Evolutionary conservation across 2,329 filamentous ascomycete species (phyloP), one percentile per base, ranked within the genome.

Genomic region (Chrysoporthe deuterocubensis): DNA sequence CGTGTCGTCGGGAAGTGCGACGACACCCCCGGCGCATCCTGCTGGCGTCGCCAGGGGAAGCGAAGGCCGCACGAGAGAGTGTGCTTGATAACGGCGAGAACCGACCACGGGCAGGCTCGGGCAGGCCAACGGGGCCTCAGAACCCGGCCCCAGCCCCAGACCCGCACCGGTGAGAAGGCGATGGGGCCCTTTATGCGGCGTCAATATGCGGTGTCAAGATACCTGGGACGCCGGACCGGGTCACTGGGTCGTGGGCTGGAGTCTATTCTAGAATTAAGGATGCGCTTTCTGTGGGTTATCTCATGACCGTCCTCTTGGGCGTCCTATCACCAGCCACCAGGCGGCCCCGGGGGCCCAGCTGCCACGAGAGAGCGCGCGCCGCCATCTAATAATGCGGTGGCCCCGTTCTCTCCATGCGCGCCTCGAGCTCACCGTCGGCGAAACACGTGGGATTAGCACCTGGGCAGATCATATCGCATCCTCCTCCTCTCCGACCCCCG

Each of bases 141-240:
- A 54, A n/a, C 14, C 32, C 54, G 32, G 16, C 34, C 26, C 26
- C 26, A 26, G 26, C 26, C 26, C 7, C 46, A 54, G 64, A 52
- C 64, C 64, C 64, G 48, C 64, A 65, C 57, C 64, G 64, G 64
- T 61, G 64, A 61, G 21, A 57, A 44, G 34, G 26, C 3, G 21
- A 61, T 6, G 52, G 26, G 52, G 52, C 32, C 11, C 54, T 40
- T 57, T 14, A 32, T 50, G 32, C 32, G 13, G 26, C 37, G 11
- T 21, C n/a, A 32, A 62, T 62, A 63, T 63, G 48, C 48, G 43
- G 43, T 21, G 13, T 46, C 37, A 34, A 57, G 26, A 21, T 26
- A 18, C 32, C 21, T 26, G 40, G 26, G 40, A 43, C n/a, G 56
- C 37, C 52, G 26, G 44, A 52, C 64, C 64, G 34, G 50, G 64